A percentile compares a stretch with the other conserved stretches of the same genome.
Conservation (phyloP, 2,329 filamentous ascomycete genomes). For the Colletotrichum godetiae region DNA sequence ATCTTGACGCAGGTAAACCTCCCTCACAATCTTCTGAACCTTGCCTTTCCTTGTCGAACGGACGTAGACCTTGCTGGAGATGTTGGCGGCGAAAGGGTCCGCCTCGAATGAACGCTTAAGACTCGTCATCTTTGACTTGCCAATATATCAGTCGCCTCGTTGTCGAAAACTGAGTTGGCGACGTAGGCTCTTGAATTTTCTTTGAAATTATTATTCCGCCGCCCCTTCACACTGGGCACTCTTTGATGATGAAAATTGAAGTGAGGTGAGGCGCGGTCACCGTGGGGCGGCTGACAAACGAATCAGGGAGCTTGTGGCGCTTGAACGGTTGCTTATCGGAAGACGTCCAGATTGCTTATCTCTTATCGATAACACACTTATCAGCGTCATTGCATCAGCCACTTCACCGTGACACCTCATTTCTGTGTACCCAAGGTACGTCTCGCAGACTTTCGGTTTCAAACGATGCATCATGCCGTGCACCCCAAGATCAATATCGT, state of each 20-base stretch:
- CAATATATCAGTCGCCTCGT: neutral
- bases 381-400: too few relatives aligned
- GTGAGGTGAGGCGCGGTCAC: slow-evolving; percentile 17
- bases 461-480: slow-evolving; percentile 13
- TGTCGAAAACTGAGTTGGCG: slow-evolving; percentile 5
- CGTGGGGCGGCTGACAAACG: slow-evolving; percentile 33
- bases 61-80: slow-evolving; percentile 96
- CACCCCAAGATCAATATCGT: slow-evolving; percentile 11
- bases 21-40: slow-evolving; percentile 97
- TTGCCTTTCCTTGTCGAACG: slow-evolving; percentile 95
- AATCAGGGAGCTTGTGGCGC: slow-evolving; percentile 34
- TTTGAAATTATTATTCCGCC: neutral
- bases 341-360: slow-evolving; percentile 27
- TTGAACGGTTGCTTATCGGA: slow-evolving; percentile 30
- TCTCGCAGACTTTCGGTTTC: neutral
- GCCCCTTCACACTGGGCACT: neutral
- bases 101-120: slow-evolving; percentile 68
- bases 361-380: neutral
- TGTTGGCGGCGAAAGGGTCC: slow-evolving; percentile 72
- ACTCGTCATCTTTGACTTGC: slow-evolving; percentile 58
- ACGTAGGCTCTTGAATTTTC: neutral
- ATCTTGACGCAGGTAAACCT: slow-evolving; percentile 94
- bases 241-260: slow-evolving; percentile 32
- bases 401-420: neutral
- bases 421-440: neutral